A percentile compares a stretch with the other conserved stretches of the same genome.
These are phyloP conservation scores for Triticum timopheevii DNA, from an alignment of 176 grass and related monocot genomes.

Conservation along the genomic window DNA sequence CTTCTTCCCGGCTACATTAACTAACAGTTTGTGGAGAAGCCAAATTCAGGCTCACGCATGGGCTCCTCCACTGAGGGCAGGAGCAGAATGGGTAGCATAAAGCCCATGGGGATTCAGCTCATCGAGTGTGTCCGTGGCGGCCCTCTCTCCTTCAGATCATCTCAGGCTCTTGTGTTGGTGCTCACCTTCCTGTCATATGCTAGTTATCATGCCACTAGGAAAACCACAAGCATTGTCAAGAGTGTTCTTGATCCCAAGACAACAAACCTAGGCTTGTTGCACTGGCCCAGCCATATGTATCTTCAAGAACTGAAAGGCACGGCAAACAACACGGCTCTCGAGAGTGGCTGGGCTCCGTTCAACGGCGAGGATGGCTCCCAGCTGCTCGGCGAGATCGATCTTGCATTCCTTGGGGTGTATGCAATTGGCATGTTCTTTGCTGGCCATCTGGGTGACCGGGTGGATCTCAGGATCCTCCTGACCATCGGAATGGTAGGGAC, in stretches of 20 bases:
- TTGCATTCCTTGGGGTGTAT: constrained; percentile 76
- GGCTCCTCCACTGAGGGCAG: constrained; percentile 19
- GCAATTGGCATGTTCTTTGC: constrained; percentile 86
- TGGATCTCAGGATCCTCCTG: constrained; percentile 70
- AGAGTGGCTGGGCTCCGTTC: constrained; percentile 70
- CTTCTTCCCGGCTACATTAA: constrained; percentile 22
- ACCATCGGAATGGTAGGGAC: constrained; percentile 72
- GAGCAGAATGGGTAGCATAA: constrained; percentile 33
- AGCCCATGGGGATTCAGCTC: constrained; percentile 60
- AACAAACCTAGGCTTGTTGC: constrained; percentile 36
- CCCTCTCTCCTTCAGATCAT: constrained; percentile 67
- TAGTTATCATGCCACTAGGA: constrained; percentile 83
- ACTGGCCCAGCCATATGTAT: constrained; percentile 64
- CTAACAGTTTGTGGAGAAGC: neutral
- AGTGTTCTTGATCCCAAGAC: constrained; percentile 85
- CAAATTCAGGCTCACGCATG: constrained; percentile 17
- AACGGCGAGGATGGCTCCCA: constrained; percentile 51
- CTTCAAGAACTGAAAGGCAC: constrained; percentile 28
- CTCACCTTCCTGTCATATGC: constrained; percentile 72
- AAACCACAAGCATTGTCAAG: constrained; percentile 84
- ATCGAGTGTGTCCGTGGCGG: constrained; percentile 49
- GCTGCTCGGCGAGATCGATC: constrained; percentile 73
- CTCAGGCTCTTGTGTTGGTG: constrained; percentile 58
- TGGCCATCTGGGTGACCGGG: constrained; percentile 70
- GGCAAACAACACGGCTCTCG: constrained; percentile 4